Base-by-base conservation (phyloP, 495 filamentous ascomycete species). In the Talaromyces wortmannii region DNA sequence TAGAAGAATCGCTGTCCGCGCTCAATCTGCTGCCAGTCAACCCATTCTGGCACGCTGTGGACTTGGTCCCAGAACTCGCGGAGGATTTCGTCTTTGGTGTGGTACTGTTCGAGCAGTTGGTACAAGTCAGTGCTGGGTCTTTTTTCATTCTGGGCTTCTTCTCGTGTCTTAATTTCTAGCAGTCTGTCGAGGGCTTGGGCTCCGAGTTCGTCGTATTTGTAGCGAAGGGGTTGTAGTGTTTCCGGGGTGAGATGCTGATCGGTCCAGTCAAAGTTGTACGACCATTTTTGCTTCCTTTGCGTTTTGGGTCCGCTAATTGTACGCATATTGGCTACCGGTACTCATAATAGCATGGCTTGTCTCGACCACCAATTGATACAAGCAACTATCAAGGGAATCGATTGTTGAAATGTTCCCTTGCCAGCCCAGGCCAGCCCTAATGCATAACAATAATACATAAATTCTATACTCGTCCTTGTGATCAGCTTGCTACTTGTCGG, bases 21-120 rank as follows among this genome's bases (percentile, higher is more conserved):
- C 52, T 68, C 67, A 61, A 90, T 82, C 63, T 87, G 84, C 13
- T 78, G 73, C 85, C 83, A 89, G 67, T 88, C 78, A 4, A 90
- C 86, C 86, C 86, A 90, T 13, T 71, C 66, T 0, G 85, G 87
- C 18, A 87, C 64, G 1, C 78, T 81, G 57, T 80, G 78, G 16
- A 83, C 67, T 59, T 88, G 75, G 1, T 54, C 56, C 86, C 85
- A 88, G 15, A 90, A 66, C 23, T 72, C 56, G 7, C 57, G 52
- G 31, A 88, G 67, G 48, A 72, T 72, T 15, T 71, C 65, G 61
- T 88, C 78, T 4, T 62, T 62, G 8, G 61, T 47, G 32, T 72
- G 70, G 60, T 86, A 67, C 12, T 83, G 71, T 47, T 69, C 60
- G 7, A 78, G 62, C 5, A 75, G 59, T 23, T 55, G 60, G 57